These are phyloP conservation scores for Talaromyces sp. DNA, from an alignment of 2,329 filamentous ascomycete genomes.

Conservation along the genomic window DNA sequence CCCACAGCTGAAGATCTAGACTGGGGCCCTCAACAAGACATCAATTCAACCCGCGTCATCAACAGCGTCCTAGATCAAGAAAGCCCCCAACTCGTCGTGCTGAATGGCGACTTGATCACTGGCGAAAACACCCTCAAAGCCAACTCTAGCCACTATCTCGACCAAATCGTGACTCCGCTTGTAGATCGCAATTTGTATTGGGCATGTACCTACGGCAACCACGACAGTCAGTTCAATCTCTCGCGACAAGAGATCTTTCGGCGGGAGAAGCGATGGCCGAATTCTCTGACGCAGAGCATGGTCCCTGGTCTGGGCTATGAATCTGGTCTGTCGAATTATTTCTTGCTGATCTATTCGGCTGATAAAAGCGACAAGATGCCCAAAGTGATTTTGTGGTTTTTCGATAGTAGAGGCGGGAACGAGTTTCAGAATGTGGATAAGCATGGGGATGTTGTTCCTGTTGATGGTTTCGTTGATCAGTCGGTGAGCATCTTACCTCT, in stretches of 20 bases:
- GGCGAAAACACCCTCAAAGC: conserved; percentile 58
- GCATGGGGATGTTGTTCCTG: neutral
- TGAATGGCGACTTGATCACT: conserved; percentile 70
- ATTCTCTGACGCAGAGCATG: conserved; percentile 44
- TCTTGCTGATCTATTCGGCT: conserved; percentile 47
- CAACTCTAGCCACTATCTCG: conserved; percentile 57
- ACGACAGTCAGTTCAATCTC: conserved; percentile 61
- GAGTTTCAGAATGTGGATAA: conserved; percentile 37
- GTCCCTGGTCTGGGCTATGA: conserved; percentile 31
- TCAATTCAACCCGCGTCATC: conserved; percentile 17
- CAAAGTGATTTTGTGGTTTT: conserved; percentile 63
- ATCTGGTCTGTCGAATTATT: conserved; percentile 54
- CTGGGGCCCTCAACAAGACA: conserved; percentile 17
- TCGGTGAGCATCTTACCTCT: conserved; percentile 24
- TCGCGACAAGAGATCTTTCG: conserved; percentile 44
- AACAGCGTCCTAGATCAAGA: conserved; percentile 11
- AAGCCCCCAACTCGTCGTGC: conserved; percentile 55
- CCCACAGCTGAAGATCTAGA: conserved; percentile 13
- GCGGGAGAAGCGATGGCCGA: conserved; percentile 37
- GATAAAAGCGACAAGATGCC: conserved; percentile 42
- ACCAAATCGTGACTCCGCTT: conserved; percentile 58
- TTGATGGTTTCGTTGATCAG: conserved; percentile 43
- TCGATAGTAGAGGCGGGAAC: conserved; percentile 61
- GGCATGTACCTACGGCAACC: conserved; percentile 69
- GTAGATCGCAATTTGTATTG: conserved; percentile 55